phyloP scores from a whole-genome alignment of 179 eudicot genomes.

The Corrigiola litoralis region DNA sequence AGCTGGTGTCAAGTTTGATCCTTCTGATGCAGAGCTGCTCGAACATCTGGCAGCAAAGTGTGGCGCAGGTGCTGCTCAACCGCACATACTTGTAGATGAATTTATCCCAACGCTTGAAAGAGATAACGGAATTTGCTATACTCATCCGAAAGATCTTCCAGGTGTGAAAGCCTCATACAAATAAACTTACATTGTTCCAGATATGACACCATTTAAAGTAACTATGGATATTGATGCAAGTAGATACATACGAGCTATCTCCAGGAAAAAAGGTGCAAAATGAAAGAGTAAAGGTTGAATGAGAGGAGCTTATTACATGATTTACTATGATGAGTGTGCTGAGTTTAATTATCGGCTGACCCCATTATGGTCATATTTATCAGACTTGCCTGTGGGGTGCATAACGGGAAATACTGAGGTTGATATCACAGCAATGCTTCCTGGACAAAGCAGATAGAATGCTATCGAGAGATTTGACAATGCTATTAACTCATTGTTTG shows the following conservation, averaged over 20 bases:
- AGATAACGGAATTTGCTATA: constrained; percentile 75
- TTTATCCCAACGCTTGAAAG: constrained; percentile 81
- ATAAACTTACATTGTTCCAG: background rate
- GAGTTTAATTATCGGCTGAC: background rate
- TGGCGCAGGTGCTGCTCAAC: constrained; percentile 34
- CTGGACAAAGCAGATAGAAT: too few relatives aligned
- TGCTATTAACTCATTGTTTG: too few relatives aligned
- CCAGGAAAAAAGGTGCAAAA: background rate
- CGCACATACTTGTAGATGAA: constrained; percentile 66
- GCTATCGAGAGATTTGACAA: too few relatives aligned
- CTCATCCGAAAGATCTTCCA: constrained; percentile 89
- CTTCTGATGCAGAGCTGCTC: constrained; percentile 72
- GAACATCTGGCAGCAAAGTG: constrained; percentile 82
- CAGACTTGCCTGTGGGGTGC: background rate
- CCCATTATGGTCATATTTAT: background rate
- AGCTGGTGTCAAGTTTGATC: constrained; percentile 86
- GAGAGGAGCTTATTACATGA: background rate
- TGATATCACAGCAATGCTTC: too few relatives aligned
- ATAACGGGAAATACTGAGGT: background rate
- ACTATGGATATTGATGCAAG: too few relatives aligned
- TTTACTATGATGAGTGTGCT: background rate
- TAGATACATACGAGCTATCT: background rate
- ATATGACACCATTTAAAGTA: background rate
- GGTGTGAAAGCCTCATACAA: constrained; percentile 34
- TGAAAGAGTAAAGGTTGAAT: too few relatives aligned